A percentile compares a stretch with the other conserved stretches of the same genome.
phyloP scores from a whole-genome alignment of 2,329 filamentous ascomycete species.

The Stenocarpella maydis region DNA sequence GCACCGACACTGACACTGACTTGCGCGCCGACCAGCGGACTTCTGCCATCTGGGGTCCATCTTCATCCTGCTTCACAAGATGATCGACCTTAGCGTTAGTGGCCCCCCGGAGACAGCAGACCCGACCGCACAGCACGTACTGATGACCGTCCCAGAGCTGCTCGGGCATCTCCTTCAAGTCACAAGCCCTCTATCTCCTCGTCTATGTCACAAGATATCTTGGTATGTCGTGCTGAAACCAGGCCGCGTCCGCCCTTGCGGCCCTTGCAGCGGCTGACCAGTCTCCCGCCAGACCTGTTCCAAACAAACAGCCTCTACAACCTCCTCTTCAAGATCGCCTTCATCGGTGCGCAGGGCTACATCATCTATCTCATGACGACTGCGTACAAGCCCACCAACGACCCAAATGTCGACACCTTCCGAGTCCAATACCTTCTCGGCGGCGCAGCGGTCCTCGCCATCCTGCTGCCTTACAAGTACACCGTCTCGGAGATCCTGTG shows the following conservation, averaged over 20 bases:
- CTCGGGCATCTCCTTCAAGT: conserved; percentile 98
- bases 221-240: conserved; percentile 56
- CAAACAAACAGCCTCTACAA: conserved; percentile 88
- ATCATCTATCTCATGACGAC: conserved; percentile 98
- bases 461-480: conserved; percentile 89
- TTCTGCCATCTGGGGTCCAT: conserved; percentile 95
- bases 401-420: conserved; percentile 97
- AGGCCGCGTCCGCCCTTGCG: conserved; percentile 14
- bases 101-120: neutral
- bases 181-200: conserved; percentile 91
- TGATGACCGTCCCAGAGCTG: conserved; percentile 74
- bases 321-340: conserved; percentile 93
- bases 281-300: conserved; percentile 73
- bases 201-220: conserved; percentile 96
- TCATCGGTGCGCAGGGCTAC: conserved; percentile 89
- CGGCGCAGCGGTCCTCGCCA: conserved; percentile 78
- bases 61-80: conserved; percentile 94
- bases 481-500: conserved; percentile 86
- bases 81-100: conserved; percentile 87
- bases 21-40: conserved; percentile 70
- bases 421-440: conserved; percentile 93
- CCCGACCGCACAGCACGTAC: conserved; percentile 23
- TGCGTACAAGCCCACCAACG: conserved; percentile 96
- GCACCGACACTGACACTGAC: conserved; percentile 37
- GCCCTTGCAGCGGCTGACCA: conserved; percentile 32